Evolutionary conservation across 1,139 yeast species (phyloP), one percentile per base, ranked within the genome.

Genomic region (Saccharomyces hybrid): DNA sequence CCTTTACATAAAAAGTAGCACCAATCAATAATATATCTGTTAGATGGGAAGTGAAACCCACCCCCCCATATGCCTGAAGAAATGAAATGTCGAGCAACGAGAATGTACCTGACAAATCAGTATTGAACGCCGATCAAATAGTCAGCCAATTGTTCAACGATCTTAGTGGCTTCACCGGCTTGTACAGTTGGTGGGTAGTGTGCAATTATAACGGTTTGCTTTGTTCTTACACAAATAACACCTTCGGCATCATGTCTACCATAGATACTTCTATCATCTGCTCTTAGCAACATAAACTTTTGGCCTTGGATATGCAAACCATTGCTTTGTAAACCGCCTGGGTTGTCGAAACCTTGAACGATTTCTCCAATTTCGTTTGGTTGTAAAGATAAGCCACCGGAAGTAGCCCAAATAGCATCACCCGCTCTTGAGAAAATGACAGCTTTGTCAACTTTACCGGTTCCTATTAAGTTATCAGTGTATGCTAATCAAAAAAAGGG

Each of bases 371-470:
- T 83, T 74, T 93, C 99, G 53, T 77, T 75, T 25, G 84, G 81
- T 54, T 80, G 79, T 64, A 90, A 82, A 61, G 81, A 76, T 66
- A 88, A 82, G 51, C 82, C 82, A 56, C 88, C 79, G 26, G 95
- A 78, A 65, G 85, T 82, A 27, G 99, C 98, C 99, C 99, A 93
- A 56, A 84, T 81, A 38, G 96, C 81, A 71, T 91, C 96, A 48
- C 99, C 99, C 11, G 95, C 96, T 63, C 87, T 84, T 14, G 97
- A 91, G 75, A 87, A 90, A 64, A 93, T 83, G 51, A 95, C 95
- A 41, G 98, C 96, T 72, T 84, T 83, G 75, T 91, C 97, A 64
- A 93, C 78, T 72, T 88, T 88, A 61, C 89, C 89, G 55, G 96
- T 85, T 55, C 84, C 86, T 64, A 86, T 76, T 64, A 93, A 82